Evolutionary conservation across 192 early-diverging fungal species (phyloP).

Genomic region (Coemansia sp.): DNA sequence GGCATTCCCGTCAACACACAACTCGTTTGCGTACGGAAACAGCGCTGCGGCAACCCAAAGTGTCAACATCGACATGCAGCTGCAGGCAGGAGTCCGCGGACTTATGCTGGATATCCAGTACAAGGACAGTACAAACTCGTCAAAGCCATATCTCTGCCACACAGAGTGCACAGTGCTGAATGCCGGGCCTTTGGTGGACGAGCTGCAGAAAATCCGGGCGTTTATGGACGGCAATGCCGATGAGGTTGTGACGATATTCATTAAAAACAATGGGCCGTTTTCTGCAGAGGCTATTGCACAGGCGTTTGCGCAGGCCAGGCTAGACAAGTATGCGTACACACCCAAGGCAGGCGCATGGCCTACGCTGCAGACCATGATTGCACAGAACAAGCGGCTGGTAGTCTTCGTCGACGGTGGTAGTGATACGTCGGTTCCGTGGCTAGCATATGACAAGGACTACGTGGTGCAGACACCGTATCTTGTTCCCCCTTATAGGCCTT

Average conservation of each 20-base stretch:
- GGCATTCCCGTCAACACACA: conserved; percentile 69
- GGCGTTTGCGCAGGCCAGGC: conserved; percentile 51
- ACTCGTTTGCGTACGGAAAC: conserved; percentile 58
- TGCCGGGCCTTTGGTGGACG: conserved; percentile 53
- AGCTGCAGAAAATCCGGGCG: conserved; percentile 54
- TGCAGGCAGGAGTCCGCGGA: conserved; percentile 67
- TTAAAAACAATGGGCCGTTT: conserved; percentile 61
- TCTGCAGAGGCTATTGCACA: conserved; percentile 47
- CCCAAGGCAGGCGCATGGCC: conserved; percentile 61
- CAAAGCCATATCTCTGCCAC: conserved; percentile 63
- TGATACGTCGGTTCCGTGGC: conserved; percentile 59
- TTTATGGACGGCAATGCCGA: conserved; percentile 63
- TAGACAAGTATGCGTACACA: conserved; percentile 51
- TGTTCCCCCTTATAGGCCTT: conserved; percentile 47
- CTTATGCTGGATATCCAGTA: conserved; percentile 66
- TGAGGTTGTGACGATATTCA: conserved; percentile 74
- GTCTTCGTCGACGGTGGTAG: conserved; percentile 57
- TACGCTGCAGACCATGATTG: conserved; percentile 62
- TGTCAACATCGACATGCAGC: conserved; percentile 58
- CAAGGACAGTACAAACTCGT: not conserved
- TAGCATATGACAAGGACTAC: conserved; percentile 60
- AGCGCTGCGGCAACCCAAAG: conserved; percentile 65
- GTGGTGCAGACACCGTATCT: conserved; percentile 71
- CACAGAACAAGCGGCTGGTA: conserved; percentile 60
- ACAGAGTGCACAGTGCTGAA: conserved; percentile 59